Evolutionary conservation across 805 yeast genomes (phyloP), one percentile per base, ranked within the genome.

Genomic region (Starmera caribaea): DNA sequence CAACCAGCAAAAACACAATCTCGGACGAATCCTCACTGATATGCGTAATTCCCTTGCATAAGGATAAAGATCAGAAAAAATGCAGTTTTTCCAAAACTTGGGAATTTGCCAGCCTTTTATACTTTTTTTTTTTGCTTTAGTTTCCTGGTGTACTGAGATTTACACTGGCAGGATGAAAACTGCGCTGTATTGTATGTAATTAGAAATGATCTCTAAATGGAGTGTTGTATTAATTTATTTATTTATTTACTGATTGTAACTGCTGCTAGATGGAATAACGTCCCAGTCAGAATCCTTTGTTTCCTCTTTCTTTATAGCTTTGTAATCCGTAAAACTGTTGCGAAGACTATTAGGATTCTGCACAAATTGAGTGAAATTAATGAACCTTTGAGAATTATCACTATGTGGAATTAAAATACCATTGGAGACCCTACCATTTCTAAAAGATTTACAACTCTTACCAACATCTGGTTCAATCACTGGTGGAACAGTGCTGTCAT

Each of bases 21-120:
- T 90, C 98, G 97, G 98, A 92, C 96, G 96, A 89, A 88, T 92
- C 98, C 97, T 90, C 98, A 90, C 96, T 89, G 97, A 90, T 88
- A 87, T 95, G 95, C 96, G 97, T 92, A 90, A 88, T 90, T 96
- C 97, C 97, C 98, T 82, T 83, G 98, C 97, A 90, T 87, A 90
- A 90, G 81, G 97, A 89, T 85, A 71, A 63, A 62, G 71, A 68
- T 50, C 46, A 48, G 60, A 62, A 53, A 53, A 41, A 33, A 24
- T 13, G 14, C 26, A 32, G 26, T 32, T 14, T 30, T 10, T 30
- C 10, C 15, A n/a, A 11, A 11, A 16, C 2, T 6, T 32, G 26
- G 16, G 34, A 16, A 32, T 16, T 11, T 21, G 26, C 26, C 26
- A 3, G 26, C 26, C 6, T 21, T 21, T 21, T 21, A 21, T 21